These are phyloP conservation scores for Zygosaccharomyces rouxii DNA, from an alignment of 805 yeast genomes.

Conservation along the genomic window DNA sequence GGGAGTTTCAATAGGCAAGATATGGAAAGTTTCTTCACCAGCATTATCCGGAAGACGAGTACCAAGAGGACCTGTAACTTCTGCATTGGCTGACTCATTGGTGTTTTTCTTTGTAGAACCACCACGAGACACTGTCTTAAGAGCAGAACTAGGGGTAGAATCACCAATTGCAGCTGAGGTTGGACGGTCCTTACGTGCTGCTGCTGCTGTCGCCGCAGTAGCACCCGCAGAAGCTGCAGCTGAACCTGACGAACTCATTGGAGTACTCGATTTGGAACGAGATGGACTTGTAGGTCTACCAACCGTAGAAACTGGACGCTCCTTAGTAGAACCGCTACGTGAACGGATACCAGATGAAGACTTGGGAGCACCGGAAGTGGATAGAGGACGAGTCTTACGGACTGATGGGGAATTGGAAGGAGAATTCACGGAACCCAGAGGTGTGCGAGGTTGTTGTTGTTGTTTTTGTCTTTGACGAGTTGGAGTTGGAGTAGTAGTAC, in stretches of 20 bases:
- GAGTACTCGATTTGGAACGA: not conserved
- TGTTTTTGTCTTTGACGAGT: not conserved
- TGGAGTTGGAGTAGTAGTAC: not conserved
- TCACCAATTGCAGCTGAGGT: not conserved
- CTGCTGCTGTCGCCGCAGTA: slow-evolving; percentile 4
- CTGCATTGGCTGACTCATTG: slow-evolving; percentile 10
- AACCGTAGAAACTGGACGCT: not conserved
- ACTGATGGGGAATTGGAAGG: not conserved
- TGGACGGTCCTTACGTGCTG: not conserved
- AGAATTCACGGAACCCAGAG: not conserved
- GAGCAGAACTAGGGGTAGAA: not conserved
- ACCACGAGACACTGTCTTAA: not conserved
- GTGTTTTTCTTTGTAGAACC: slow-evolving; percentile 6
- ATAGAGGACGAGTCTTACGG: not conserved
- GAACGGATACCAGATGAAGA: not conserved
- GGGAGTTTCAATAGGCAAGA: slow-evolving; percentile 37
- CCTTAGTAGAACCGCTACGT: not conserved
- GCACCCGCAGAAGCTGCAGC: slow-evolving; percentile 14
- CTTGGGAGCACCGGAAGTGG: not conserved
- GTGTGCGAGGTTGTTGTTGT: not conserved
- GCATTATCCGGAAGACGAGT: slow-evolving; percentile 3
- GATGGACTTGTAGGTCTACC: not conserved
- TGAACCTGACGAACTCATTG: not conserved
- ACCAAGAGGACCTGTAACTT: slow-evolving; percentile 10
- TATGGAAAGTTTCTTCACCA: slow-evolving; percentile 32